Conservation (phyloP, 768 basidiomycete species). For the Xerocomellus amylosporus region DNA sequence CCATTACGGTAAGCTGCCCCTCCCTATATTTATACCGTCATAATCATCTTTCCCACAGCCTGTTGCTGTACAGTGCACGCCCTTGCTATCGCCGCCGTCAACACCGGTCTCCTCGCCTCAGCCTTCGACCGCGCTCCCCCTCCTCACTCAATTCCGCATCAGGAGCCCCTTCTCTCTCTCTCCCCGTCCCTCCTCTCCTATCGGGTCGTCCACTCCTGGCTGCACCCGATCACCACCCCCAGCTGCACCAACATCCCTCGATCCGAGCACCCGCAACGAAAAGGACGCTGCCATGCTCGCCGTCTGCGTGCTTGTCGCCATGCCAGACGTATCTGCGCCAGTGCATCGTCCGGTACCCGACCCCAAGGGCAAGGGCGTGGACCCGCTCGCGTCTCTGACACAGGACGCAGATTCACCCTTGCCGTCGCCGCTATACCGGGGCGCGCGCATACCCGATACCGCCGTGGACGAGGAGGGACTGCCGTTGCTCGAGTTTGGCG, state of each 20-base stretch:
- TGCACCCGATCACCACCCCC: neutral
- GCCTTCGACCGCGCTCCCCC: neutral
- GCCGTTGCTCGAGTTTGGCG: constrained; percentile 20
- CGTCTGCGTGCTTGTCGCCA: constrained; percentile 22
- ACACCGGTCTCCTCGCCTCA: neutral
- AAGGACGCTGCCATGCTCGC: constrained; percentile 1
- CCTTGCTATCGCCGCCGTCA: constrained; percentile 1
- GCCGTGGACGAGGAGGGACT: neutral
- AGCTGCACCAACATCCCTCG: no score
- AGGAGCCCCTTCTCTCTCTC: neutral
- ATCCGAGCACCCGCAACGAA: neutral
- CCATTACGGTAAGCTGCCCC: constrained; percentile 12
- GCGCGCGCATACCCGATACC: neutral
- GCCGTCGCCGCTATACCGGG: neutral
- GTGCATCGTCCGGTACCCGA: neutral
- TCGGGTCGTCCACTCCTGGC: neutral
- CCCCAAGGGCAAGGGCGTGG: constrained; percentile 20
- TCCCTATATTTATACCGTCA: neutral
- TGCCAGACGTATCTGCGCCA: constrained; percentile 17
- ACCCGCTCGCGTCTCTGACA: neutral
- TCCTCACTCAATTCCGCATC: constrained; percentile 13
- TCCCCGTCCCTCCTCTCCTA: neutral
- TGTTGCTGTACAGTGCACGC: constrained; percentile 10
- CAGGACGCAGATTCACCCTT: constrained; percentile 2
- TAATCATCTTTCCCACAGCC: constrained; percentile 11